Base-by-base conservation (phyloP, 768 basidiomycete species). In the Leccinum barrowsii region DNA sequence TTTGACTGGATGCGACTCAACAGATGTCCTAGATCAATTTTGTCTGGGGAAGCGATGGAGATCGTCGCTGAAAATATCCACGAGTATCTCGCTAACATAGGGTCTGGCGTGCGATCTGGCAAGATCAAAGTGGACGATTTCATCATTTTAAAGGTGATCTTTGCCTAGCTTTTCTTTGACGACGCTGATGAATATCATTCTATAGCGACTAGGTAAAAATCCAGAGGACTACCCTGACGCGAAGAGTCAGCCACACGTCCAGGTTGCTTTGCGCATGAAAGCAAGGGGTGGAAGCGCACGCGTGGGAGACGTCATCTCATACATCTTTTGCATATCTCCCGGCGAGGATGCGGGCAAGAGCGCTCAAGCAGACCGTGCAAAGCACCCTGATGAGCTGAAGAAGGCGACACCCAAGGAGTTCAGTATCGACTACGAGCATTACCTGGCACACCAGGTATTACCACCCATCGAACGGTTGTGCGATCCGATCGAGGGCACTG, bases 171-270 rank as follows among this genome's bases (percentile, higher is more conserved):
- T 10, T 32, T 40, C 8, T 40, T 37, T 49, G 19, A 26, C 12
- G 49, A 47, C 19, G 8, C 11, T 42, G 46, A 56, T 52, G 26
- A 22, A 54, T 1, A 26, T 8, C 35, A 30, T 51, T 30, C 34
- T 24, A 22, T 67, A 97, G 94, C 90, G 97, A 55, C 79, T 99
- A 55, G 92, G 97, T 13, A 98, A 98, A 77, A 92, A 92, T 61
- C 96, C 96, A 0, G 91, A 96, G 65, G 95, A 97, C 66, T 99
- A 98, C 69, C 95, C 96, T 0, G 96, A 98, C 69, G 90, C 85
- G 7, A 98, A 98, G 74, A 86, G 80, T 40, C 95, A 95, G 65
- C 97, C 97, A 2, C 97, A 99, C 67, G 96, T 98, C 1, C 94
- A 97, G 67, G 97, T 99, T 17, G 96, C 95, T 0, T 76, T 97